Conservation (phyloP, 78 protist species). For the Monocercomonoides exilis region DNA sequence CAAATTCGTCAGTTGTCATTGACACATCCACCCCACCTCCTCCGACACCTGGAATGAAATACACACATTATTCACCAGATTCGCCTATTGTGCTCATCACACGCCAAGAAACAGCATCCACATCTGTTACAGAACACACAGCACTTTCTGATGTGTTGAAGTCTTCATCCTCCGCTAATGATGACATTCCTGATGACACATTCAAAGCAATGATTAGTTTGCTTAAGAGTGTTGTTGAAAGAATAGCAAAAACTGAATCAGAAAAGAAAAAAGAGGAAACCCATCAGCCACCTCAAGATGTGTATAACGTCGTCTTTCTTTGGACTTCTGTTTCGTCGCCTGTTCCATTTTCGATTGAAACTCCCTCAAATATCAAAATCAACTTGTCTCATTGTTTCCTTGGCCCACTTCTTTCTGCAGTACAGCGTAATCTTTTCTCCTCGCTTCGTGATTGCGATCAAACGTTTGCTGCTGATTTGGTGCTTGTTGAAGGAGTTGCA, state of each 20-base stretch:
- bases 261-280: too few species aligned
- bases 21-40: conserved; percentile 7
- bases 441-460: conserved; percentile 16
- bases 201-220: background rate
- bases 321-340: background rate
- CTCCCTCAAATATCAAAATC: background rate
- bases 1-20: too few species aligned
- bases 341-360: background rate
- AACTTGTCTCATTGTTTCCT: background rate
- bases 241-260: too few species aligned
- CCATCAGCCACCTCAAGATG: too few species aligned
- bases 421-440: background rate
- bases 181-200: background rate
- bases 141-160: background rate
- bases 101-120: background rate
- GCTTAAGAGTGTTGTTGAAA: too few species aligned
- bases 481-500: conserved; percentile 10
- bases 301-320: background rate
- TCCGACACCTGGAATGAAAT: conserved; percentile 36
- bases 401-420: conserved; percentile 1
- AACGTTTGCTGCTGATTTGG: background rate
- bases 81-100: background rate
- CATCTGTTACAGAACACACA: background rate
- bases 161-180: background rate
- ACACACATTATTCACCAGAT: conserved; percentile 19